These are phyloP conservation scores for Monoraphidium neglectum DNA, from an alignment of 139 green algal genomes.

Conservation along the genomic window DNA sequence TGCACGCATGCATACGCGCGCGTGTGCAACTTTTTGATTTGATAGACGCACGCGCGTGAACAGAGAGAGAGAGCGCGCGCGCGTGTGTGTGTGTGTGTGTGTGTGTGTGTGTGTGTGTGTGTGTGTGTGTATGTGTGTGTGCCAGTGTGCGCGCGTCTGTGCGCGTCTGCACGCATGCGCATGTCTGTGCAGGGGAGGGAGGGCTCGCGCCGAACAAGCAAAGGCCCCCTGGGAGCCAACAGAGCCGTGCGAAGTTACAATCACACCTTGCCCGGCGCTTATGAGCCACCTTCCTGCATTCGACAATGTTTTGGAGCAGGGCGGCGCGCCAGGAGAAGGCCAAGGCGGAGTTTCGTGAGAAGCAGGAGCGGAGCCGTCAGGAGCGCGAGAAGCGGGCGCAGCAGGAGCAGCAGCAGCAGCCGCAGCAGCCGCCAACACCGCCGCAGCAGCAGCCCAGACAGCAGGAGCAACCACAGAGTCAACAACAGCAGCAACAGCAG, in stretches of 20 bases:
- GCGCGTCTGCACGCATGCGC: background rate
- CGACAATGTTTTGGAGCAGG: slow-evolving; percentile 10
- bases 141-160: background rate
- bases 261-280: background rate
- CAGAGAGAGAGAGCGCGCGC: too few species aligned
- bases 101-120: too few species aligned
- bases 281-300: background rate
- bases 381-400: background rate
- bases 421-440: slow-evolving; percentile 2
- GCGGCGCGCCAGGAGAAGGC: slow-evolving; percentile 28
- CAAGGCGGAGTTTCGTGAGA: slow-evolving; percentile 1
- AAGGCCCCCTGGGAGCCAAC: background rate
- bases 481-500: slow-evolving; percentile 1
- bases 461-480: background rate
- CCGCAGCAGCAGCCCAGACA: background rate
- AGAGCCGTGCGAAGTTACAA: background rate
- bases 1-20: too few species aligned
- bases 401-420: slow-evolving; percentile 17
- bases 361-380: background rate
- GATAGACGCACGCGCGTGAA: too few species aligned
- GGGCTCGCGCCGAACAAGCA: too few species aligned
- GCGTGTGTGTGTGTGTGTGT: too few species aligned
- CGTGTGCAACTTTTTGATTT: too few species aligned
- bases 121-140: background rate
- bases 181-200: background rate